Base-by-base conservation (phyloP, 148 eudicot genomes). In the Camellia sinensis region DNA sequence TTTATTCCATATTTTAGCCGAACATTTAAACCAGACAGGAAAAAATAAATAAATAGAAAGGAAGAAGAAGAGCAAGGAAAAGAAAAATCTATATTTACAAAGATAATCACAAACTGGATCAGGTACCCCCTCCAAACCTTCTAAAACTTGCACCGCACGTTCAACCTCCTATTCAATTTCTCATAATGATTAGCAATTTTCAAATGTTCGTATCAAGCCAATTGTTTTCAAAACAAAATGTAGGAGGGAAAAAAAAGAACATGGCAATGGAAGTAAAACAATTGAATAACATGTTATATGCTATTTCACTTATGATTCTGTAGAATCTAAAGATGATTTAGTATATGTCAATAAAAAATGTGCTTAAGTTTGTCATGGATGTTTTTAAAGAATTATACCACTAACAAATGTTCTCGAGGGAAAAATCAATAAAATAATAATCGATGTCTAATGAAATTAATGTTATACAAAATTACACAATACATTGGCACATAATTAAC, bases 71-170 rank as follows among this genome's bases (percentile, higher is more conserved):
- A 43, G 29, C 11, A 53, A 22, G 29, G 5, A 15, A 37, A 56
- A 37, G 48, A 74, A 64, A 50, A 73, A 53, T 44, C 43, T 4
- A 17, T 54, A 74, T 21, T 74, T 56, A 52, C 14, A 74, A 7
- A 78, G 46, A 46, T 29, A 72, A 37, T 50, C n/a, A 86, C 93
- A 73, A 48, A 96, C 99, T 74, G 99, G 99, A 85, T 92, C 91
- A 29, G 89, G 83, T 45, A 92, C 84, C 98, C 98, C 78, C 29
- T 78, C 76, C n/a, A 82, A 56, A 76, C 85, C 95, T 88, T 96
- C 99, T 22, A 96, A 86, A 83, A 81, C 86, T 83, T 87, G 82
- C 67, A 96, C 0, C 0, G 99, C 99, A 68, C 84, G 86, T 77
- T 96, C 97, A 71, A 96, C 97, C 29, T 90, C 99, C 29, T 96